These are phyloP conservation scores for Penicillium bialowiezense DNA, from an alignment of 495 filamentous ascomycete genomes.

Conservation along the genomic window DNA sequence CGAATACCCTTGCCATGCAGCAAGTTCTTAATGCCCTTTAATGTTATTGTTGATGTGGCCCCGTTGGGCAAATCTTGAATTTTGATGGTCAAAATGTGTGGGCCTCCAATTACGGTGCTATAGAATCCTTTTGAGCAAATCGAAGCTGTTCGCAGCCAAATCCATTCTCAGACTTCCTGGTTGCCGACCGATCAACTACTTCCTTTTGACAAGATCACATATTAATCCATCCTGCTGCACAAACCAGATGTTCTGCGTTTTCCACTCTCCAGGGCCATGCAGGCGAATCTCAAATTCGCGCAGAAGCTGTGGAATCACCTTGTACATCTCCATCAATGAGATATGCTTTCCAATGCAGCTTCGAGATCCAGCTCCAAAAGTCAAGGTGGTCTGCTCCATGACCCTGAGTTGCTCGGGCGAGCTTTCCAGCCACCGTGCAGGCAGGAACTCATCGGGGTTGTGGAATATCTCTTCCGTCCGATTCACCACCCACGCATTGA, in stretches of 20 bases:
- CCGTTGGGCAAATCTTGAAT: too few species aligned
- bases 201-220: conserved; percentile 14
- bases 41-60: too few species aligned
- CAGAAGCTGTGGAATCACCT: conserved; percentile 70
- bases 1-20: conserved; percentile 74
- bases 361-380: conserved; percentile 60
- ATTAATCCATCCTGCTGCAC: conserved; percentile 32
- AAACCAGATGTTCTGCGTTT: conserved; percentile 31
- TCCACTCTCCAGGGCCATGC: conserved; percentile 21
- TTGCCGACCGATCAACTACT: too few species aligned
- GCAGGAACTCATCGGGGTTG: conserved; percentile 25
- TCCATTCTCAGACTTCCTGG: too few species aligned
- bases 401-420: conserved; percentile 17
- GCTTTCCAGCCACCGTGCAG: conserved; percentile 27
- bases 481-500: conserved; percentile 34
- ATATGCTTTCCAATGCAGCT: conserved; percentile 76
- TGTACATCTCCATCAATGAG: conserved; percentile 74
- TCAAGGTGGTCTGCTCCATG: conserved; percentile 32
- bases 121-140: too few species aligned
- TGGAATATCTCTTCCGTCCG: conserved; percentile 15
- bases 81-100: too few species aligned
- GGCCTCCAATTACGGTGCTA: too few species aligned
- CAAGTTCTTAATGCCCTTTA: conserved; percentile 63
- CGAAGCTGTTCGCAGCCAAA: too few species aligned
- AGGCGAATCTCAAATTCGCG: conserved; percentile 60